Conservation (phyloP, 345 rosid species). For the Pseudoturritis turrita region DNA sequence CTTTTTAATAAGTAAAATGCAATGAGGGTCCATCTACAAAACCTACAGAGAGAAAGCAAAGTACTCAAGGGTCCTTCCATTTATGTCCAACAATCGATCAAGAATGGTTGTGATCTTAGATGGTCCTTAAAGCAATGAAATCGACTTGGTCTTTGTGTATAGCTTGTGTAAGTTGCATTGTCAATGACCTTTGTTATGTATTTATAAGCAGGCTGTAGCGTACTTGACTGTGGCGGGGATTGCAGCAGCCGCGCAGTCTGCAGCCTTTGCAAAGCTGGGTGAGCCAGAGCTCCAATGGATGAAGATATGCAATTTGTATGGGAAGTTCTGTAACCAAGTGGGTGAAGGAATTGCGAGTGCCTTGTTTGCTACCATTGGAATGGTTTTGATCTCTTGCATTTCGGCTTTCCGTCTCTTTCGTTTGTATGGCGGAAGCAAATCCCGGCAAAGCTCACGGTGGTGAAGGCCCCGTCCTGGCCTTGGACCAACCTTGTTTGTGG, state of each 20-base stretch:
- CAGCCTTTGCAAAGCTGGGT: constrained; percentile 76
- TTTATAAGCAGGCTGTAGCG: constrained; percentile 58
- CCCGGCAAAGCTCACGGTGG: constrained; percentile 6
- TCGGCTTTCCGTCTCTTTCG: constrained; percentile 87
- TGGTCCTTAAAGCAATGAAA: constrained; percentile 7
- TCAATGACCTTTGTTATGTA: not conserved
- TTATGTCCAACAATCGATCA: not conserved
- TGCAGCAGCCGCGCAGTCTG: constrained; percentile 74
- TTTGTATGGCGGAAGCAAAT: constrained; percentile 47
- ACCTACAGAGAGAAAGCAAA: not conserved
- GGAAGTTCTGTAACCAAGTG: constrained; percentile 78
- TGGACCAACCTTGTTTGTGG: constrained; percentile 1
- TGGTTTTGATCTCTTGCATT: constrained; percentile 56
- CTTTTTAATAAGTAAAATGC: not conserved
- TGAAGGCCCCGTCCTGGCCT: not conserved
- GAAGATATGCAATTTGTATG: constrained; percentile 73
- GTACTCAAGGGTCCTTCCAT: not conserved
- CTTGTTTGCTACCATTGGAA: constrained; percentile 45
- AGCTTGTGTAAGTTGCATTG: not conserved
- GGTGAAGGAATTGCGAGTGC: constrained; percentile 70
- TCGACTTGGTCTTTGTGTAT: not conserved
- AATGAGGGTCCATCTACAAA: not conserved
- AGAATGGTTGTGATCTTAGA: not conserved
- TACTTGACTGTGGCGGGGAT: constrained; percentile 63
- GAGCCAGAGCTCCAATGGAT: constrained; percentile 85